Percentiles rank a stretch among this genome's conserved stretches.
Conservation (phyloP, 805 yeast genomes). For the Komagataella populi region DNA sequence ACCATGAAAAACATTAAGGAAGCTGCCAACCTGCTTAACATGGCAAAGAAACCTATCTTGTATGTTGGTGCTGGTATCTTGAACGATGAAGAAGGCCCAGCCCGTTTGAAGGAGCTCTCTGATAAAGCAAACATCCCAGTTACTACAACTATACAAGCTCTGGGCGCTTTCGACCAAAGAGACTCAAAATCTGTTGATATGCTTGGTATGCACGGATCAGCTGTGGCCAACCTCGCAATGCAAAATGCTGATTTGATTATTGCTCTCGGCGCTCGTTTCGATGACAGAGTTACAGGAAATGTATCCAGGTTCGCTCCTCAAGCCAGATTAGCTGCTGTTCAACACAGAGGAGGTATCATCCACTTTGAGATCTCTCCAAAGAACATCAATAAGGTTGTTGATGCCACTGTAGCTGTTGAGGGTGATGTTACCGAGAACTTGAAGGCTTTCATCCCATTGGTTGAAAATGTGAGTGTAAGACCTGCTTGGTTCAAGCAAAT, state of each 20-base stretch:
- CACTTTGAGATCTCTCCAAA: constrained; percentile 95
- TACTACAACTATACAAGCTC: constrained; percentile 87
- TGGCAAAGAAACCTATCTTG: constrained; percentile 76
- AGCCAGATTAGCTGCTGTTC: constrained; percentile 80
- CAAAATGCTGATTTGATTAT: constrained; percentile 88
- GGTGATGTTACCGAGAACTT: constrained; percentile 87
- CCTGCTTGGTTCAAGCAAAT: constrained; percentile 69
- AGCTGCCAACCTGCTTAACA: constrained; percentile 67
- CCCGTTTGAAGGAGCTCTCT: constrained; percentile 64
- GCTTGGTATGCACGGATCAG: constrained; percentile 98
- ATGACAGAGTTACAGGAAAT: constrained; percentile 92
- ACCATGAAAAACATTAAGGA: constrained; percentile 61
- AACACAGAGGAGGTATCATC: constrained; percentile 87
- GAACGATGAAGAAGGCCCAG: constrained; percentile 70
- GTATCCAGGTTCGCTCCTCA: constrained; percentile 84
- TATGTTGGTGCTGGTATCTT: constrained; percentile 90
- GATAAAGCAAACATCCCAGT: constrained; percentile 91
- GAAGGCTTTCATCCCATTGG: constrained; percentile 55
- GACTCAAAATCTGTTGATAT: constrained; percentile 86
- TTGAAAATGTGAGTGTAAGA: constrained; percentile 45
- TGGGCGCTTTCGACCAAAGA: constrained; percentile 89
- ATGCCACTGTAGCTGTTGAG: constrained; percentile 92
- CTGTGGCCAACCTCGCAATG: constrained; percentile 87
- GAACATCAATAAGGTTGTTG: constrained; percentile 94
- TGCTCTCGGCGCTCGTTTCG: constrained; percentile 95